These are phyloP conservation scores for Fusarium haematococcum DNA, from an alignment of 2,329 filamentous ascomycete genomes.

Conservation along the genomic window DNA sequence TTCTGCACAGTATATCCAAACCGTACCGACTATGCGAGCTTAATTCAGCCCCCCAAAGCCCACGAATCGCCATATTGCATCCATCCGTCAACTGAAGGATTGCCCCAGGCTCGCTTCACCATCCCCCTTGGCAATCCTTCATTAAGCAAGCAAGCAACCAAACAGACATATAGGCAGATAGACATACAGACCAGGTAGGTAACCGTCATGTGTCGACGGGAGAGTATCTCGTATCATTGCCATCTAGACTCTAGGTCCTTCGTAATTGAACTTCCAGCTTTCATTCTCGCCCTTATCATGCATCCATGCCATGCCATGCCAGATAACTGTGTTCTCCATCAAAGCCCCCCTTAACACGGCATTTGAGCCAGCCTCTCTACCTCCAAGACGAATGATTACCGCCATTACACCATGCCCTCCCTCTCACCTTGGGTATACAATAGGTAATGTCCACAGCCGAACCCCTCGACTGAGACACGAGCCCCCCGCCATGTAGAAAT, in stretches of 20 bases:
- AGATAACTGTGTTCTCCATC: neutral
- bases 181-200: neutral
- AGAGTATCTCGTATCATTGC: neutral
- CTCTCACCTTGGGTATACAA: slow-evolving; percentile 34
- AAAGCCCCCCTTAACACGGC: neutral
- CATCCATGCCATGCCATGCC: neutral
- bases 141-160: neutral
- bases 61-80: neutral
- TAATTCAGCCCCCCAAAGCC: neutral
- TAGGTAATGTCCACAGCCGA: slow-evolving; percentile 18
- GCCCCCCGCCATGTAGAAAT: slow-evolving; percentile 16
- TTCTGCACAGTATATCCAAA: neutral
- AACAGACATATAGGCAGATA: neutral
- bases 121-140: neutral
- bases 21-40: neutral
- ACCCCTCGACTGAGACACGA: slow-evolving; percentile 11
- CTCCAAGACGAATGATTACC: slow-evolving; percentile 8
- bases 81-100: neutral
- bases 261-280: slow-evolving; percentile 7
- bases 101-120: neutral
- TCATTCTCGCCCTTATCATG: slow-evolving; percentile 40
- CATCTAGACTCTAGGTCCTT: slow-evolving; percentile 14
- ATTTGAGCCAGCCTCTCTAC: slow-evolving; percentile 26
- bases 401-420: slow-evolving; percentile 31
- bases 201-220: neutral